phyloP scores from a whole-genome alignment of 108 stramenopile genomes.

The Aurantiochytrium sp. region DNA sequence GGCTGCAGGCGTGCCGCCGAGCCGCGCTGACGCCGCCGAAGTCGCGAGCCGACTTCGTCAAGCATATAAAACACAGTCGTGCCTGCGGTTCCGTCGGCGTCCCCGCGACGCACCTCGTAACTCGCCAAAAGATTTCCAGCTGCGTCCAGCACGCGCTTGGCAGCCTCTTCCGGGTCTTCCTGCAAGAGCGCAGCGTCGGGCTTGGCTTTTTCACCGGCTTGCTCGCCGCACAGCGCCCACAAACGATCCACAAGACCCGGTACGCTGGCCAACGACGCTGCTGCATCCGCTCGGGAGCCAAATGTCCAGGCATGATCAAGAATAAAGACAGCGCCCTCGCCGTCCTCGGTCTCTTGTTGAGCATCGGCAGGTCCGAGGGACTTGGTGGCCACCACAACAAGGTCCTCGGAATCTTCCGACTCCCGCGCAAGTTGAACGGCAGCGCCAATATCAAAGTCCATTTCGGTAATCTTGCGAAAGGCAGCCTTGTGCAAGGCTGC shows the following conservation, averaged over 20 bases:
- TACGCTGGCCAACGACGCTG: background rate
- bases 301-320: background rate
- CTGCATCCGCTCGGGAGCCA: background rate
- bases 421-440: background rate
- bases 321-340: background rate
- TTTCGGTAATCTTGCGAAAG: background rate
- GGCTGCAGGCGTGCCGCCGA: background rate
- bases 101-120: background rate
- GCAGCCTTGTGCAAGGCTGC: background rate
- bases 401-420: background rate
- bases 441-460: constrained; percentile 5
- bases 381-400: background rate
- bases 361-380: background rate
- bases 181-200: background rate
- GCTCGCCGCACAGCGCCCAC: background rate
- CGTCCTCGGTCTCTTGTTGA: too few relatives aligned
- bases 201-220: background rate
- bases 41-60: background rate
- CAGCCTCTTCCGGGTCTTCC: background rate
- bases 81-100: background rate
- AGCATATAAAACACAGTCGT: background rate
- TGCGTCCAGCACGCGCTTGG: background rate
- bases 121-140: background rate
- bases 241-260: background rate
- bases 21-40: background rate